Conservation (phyloP, 257 asterid species). For the Jacaranda mimosifolia region DNA sequence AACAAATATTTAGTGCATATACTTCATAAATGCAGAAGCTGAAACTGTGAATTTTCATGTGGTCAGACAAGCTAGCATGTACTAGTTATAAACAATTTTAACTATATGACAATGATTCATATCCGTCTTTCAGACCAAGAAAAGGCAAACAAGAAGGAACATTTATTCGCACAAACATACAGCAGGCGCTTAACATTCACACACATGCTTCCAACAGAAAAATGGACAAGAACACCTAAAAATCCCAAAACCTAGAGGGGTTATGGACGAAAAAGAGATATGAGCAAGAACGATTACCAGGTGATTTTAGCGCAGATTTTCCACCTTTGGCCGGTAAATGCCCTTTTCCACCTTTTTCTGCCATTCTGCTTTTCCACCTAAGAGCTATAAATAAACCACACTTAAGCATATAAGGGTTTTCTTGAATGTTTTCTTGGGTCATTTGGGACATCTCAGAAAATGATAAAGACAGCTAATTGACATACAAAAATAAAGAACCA, state of each 20-base stretch:
- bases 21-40: neutral
- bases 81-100: neutral
- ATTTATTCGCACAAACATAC: neutral
- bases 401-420: neutral
- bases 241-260: neutral
- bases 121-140: constrained; percentile 12
- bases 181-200: constrained; percentile 21
- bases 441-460: neutral
- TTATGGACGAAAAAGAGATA: neutral
- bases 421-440: constrained; percentile 13
- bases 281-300: constrained; percentile 35
- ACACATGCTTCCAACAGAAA: constrained; percentile 24
- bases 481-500: constrained; percentile 33
- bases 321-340: constrained; percentile 47
- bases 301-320: constrained; percentile 48
- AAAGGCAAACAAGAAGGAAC: neutral
- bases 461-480: neutral
- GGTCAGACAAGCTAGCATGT: constrained; percentile 21
- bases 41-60: constrained; percentile 15
- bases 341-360: constrained; percentile 58
- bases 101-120: neutral
- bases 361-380: constrained; percentile 38
- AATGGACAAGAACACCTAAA: neutral
- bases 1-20: neutral
- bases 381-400: constrained; percentile 7